phyloP scores from a whole-genome alignment of 768 basidiomycete genomes.

The Kwoniella sp. region DNA sequence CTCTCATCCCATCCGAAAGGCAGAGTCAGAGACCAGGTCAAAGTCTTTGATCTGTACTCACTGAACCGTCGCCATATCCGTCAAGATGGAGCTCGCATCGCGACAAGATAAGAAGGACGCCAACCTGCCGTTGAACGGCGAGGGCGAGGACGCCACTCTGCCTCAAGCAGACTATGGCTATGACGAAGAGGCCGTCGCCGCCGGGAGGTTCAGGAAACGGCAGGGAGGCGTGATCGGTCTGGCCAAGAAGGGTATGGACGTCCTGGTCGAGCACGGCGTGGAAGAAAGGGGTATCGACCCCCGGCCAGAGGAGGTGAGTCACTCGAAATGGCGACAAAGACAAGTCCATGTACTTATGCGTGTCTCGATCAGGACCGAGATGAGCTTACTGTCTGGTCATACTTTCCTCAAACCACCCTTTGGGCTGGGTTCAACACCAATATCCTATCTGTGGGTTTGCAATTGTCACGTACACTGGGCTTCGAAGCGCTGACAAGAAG shows the following conservation, averaged over 20 bases:
- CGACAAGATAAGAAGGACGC: constrained; percentile 6
- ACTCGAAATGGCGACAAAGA: not conserved
- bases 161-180: constrained; percentile 8
- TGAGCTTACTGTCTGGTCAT: constrained; percentile 32
- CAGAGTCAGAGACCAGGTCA: too few relatives aligned
- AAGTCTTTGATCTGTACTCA: too few relatives aligned
- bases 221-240: constrained; percentile 16
- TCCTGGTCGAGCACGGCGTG: constrained; percentile 40
- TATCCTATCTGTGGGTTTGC: constrained; percentile 40
- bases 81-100: constrained; percentile 1
- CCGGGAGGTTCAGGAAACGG: constrained; percentile 3
- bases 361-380: constrained; percentile 31
- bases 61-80: too few relatives aligned
- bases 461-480: not conserved
- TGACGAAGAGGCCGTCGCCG: constrained; percentile 9
- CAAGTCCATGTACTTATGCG: not conserved
- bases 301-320: constrained; percentile 38
- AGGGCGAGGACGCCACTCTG: not conserved
- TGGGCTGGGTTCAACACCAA: constrained; percentile 47
- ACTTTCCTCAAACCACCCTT: constrained; percentile 42
- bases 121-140: not conserved
- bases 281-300: constrained; percentile 44
- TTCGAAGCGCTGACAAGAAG: not conserved
- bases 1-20: too few relatives aligned
- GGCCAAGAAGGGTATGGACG: constrained; percentile 18